A percentile compares a stretch with the other conserved stretches of the same genome.
Conservation (phyloP, 2,329 filamentous ascomycete species). For the Thelonectria olida region DNA sequence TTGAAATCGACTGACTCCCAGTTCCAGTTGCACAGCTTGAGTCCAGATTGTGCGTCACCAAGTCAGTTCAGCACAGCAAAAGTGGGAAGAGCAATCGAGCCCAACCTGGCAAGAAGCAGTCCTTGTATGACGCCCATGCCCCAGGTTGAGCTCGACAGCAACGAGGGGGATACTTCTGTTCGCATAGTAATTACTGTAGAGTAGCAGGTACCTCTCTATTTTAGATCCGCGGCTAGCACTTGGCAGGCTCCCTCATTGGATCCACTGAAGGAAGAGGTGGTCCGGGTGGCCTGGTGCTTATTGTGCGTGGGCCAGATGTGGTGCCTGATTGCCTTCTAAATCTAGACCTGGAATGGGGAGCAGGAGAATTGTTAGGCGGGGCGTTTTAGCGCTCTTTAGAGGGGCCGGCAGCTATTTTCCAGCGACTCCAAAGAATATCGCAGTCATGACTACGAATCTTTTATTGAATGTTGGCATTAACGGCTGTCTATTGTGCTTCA, state of each 20-base stretch:
- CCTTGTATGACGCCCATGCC: constrained; percentile 36
- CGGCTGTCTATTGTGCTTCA: neutral
- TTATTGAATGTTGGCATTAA: no score
- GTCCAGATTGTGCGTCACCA: constrained; percentile 21
- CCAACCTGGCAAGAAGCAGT: constrained; percentile 17
- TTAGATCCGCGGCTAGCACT: neutral
- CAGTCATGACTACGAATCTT: neutral
- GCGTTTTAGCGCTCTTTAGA: constrained; percentile 8
- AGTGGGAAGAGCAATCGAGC: constrained; percentile 35
- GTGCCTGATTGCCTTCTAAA: neutral
- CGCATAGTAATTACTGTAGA: neutral
- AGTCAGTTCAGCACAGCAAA: constrained; percentile 29
- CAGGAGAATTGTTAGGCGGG: constrained; percentile 6
- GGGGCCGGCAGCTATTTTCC: neutral
- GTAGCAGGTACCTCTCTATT: constrained; percentile 7
- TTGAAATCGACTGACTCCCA: neutral
- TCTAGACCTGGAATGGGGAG: neutral
- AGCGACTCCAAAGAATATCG: neutral
- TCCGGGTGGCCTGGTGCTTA: no score
- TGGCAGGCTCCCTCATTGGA: constrained; percentile 1
- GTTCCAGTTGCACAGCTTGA: neutral
- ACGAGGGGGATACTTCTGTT: neutral
- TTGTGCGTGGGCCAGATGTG: neutral
- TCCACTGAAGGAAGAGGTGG: neutral
- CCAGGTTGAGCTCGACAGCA: constrained; percentile 1